Conservation (phyloP, 352 stramenopile species). For the Pythium plurisporium region DNA sequence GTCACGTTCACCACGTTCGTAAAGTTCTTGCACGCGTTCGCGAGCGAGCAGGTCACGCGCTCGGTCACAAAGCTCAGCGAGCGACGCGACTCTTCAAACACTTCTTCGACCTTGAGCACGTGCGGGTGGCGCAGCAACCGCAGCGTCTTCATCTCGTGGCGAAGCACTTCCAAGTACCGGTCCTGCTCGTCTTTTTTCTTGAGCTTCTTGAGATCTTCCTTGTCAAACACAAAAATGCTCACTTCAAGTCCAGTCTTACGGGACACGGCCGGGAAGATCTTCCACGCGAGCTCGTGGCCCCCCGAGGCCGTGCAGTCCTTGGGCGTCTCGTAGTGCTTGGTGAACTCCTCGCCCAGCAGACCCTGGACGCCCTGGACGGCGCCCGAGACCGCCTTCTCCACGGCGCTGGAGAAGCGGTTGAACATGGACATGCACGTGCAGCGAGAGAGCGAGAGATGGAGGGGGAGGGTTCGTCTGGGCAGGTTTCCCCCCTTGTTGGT, state of each 20-base stretch:
- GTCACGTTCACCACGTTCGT: slow-evolving; percentile 82
- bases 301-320: slow-evolving; percentile 82
- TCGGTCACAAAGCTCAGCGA: slow-evolving; percentile 89
- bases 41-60: slow-evolving; percentile 85
- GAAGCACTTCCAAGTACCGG: slow-evolving; percentile 81
- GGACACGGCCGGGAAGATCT: slow-evolving; percentile 79
- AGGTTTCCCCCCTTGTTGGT: not conserved
- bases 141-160: slow-evolving; percentile 86
- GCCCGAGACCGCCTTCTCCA: slow-evolving; percentile 70
- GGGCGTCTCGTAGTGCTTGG: slow-evolving; percentile 82
- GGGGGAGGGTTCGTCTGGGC: not conserved
- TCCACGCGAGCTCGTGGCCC: slow-evolving; percentile 79
- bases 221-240: slow-evolving; percentile 86
- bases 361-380: slow-evolving; percentile 65
- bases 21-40: slow-evolving; percentile 89
- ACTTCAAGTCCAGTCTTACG: slow-evolving; percentile 77
- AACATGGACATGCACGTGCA: slow-evolving; percentile 42
- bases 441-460: not conserved
- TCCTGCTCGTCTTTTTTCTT: slow-evolving; percentile 87
- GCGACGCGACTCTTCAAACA: slow-evolving; percentile 84
- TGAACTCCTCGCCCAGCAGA: slow-evolving; percentile 79
- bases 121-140: slow-evolving; percentile 83
- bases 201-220: slow-evolving; percentile 77
- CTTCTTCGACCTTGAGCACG: slow-evolving; percentile 88
- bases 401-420: slow-evolving; percentile 22